Conservation (phyloP, 169 alveolate species). For the Toxoplasma gondii region DNA sequence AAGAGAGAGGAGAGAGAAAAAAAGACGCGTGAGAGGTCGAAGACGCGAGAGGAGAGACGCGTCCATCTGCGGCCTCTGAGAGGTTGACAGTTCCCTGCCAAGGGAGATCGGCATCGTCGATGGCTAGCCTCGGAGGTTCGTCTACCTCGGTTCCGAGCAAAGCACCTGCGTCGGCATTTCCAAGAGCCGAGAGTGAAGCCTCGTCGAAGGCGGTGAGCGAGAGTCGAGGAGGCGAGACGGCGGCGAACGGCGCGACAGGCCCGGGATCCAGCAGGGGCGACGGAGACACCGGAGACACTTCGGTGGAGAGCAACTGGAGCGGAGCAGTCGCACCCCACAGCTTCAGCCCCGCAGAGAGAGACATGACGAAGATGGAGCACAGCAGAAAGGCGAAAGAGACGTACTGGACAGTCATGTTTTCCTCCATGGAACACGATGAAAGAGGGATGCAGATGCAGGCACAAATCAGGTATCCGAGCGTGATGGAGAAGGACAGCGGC, state of each 20-base stretch:
- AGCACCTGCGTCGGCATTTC: too few relatives aligned
- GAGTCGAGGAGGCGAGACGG: too few relatives aligned
- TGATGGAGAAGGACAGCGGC: neutral
- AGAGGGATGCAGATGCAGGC: constrained; percentile 56
- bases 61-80: too few relatives aligned
- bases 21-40: too few relatives aligned
- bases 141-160: too few relatives aligned
- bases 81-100: too few relatives aligned
- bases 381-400: constrained; percentile 27
- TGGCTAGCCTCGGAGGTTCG: too few relatives aligned
- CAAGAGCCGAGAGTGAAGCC: too few relatives aligned
- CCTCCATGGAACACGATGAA: constrained; percentile 47
- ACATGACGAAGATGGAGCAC: constrained; percentile 28
- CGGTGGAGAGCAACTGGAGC: neutral
- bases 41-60: too few relatives aligned
- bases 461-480: constrained; percentile 28
- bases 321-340: neutral
- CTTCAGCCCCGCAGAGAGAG: constrained; percentile 13
- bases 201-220: too few relatives aligned
- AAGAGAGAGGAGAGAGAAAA: too few relatives aligned
- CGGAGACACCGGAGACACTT: neutral
- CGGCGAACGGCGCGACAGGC: neutral
- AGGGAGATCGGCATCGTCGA: too few relatives aligned
- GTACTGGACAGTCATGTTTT: constrained; percentile 50
- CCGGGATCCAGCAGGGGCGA: neutral